Conservation (phyloP, 352 stramenopile genomes). For the Sclerospora graminicola region DNA sequence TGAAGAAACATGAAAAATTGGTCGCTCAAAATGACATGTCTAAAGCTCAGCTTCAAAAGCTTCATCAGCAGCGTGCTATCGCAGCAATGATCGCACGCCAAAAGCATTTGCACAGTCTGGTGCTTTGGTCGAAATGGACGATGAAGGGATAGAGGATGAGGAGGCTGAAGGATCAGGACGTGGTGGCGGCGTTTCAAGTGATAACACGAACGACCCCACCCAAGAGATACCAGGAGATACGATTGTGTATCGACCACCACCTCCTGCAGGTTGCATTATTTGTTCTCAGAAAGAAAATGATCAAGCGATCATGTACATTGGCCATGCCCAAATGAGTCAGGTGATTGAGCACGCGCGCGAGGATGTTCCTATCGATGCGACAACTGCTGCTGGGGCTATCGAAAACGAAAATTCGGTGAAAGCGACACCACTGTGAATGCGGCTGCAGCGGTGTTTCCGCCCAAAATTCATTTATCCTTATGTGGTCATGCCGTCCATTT, state of each 20-base stretch:
- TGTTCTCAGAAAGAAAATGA: conserved; percentile 78
- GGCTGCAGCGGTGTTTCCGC: conserved; percentile 27
- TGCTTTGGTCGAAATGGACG: conserved; percentile 61
- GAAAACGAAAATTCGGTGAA: conserved; percentile 5
- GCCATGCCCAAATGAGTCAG: conserved; percentile 61
- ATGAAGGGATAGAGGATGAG: conserved; percentile 47
- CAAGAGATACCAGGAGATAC: conserved; percentile 17
- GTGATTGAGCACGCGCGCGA: conserved; percentile 41
- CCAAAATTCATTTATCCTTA: conserved; percentile 61
- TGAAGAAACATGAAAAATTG: conserved; percentile 49
- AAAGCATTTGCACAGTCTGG: conserved; percentile 60
- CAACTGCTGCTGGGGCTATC: conserved; percentile 12
- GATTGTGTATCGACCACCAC: conserved; percentile 55
- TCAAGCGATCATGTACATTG: conserved; percentile 82
- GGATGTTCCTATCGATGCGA: conserved; percentile 26
- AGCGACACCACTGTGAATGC: conserved; percentile 1
- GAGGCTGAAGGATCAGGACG: conserved; percentile 14
- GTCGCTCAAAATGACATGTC: conserved; percentile 42
- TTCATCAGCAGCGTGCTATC: conserved; percentile 77
- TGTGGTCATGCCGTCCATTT: conserved; percentile 88
- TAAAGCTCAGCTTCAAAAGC: conserved; percentile 63
- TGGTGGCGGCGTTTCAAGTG: conserved; percentile 8
- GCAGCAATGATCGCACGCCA: conserved; percentile 74
- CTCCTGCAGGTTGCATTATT: conserved; percentile 73
- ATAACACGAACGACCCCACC: conserved; percentile 11